Evolutionary conservation across 257 asterid species (phyloP), one percentile per base, ranked within the genome.

Genomic region (Solanum paucissectum): DNA sequence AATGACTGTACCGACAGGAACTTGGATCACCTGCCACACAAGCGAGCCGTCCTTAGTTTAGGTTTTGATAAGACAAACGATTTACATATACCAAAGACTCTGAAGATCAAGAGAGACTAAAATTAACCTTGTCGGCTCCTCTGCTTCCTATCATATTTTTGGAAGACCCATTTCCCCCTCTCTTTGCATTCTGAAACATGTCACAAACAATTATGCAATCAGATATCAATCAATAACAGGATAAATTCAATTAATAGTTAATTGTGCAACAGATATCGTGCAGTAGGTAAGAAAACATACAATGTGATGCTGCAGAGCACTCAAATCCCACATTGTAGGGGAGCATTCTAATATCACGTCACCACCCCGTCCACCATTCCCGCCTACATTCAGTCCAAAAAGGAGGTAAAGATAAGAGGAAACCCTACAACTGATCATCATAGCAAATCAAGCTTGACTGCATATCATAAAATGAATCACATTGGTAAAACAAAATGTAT

Each of bases 321-420:
- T 95, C 90, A 95, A 94, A 93, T 97, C 99, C 98, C 99, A 97
- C 49, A 93, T 94, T 55, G 96, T 86, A 40, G 96, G 84, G 25
- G 98, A 94, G 87, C 96, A 93, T 91, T 97, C 98, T 91, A 97
- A 91, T 83, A 97, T 91, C 42, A 97, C 98, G 25, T 97, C 96
- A 84, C 99, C 99, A 52, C 99, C 98, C 92, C 93, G 90, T 85
- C 99, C 99, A 86, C 99, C 99, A 92, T 93, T 93, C 66, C 98
- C 99, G 88, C 99, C 98, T 97, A 91, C 44, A 82, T 49, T 2
- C 86, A 82, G 86, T 49, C 40, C 71, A 82, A 49, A 18, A 82
- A 82, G 40, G 69, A 82, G 44, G 71, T 49, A 82, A n/a, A 20
- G 76, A 88, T 75, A 44, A 74, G 87, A 33, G 89, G 32, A 89